Base-by-base conservation (phyloP, 2,329 filamentous ascomycete species). In the Colletotrichum tanaceti region DNA sequence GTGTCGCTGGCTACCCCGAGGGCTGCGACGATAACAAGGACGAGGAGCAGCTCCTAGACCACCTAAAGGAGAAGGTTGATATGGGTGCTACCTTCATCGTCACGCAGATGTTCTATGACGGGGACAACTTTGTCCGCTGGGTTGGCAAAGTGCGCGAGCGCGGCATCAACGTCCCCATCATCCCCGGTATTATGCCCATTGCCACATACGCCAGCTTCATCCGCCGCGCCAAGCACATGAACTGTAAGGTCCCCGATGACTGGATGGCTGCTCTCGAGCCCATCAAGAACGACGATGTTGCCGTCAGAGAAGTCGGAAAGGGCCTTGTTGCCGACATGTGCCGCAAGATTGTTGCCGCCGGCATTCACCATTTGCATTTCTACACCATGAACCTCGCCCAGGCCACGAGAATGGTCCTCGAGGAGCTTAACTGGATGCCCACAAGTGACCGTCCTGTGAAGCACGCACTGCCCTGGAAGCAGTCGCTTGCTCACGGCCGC, bases 81-180 rank as follows among this genome's bases (percentile, higher is more conserved):
- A 93, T 93, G 68, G 96, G 96, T 59, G 94, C 91, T 71, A 91
- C 92, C 7, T 99, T 98, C 78, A 92, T 99, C 72, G 93, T 99
- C 62, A 98, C 96, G 0, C 96, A 99, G 82, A 99, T 99, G 96
- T 98, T 98, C 82, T 99, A 99, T 84, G 95, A 99, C 76, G 94
- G 89, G 58, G 95, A 99, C 76, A 95, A 96, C 77, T 99, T 99
- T 81, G 81, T 98, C 62, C 87, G 90, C 61, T 99, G 96, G 96
- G 92, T 97, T 44, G 85, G 88, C 73, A 96, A 93, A 78, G 94
- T 95, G 68, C 91, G 94, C 58, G 93, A 90, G 60, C 90, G 89
- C 75, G 96, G 96, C 55, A 95, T 99, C 76, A 90, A 83, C 32
- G 85, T 96, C 39, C 93, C 93, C 18, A 96, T 97, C 73, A 87